Percentiles rank a stretch among this genome's conserved stretches.
These are phyloP conservation scores for Sergeia podlipaevii DNA, from an alignment of 208 protist species.

Conservation along the genomic window DNA sequence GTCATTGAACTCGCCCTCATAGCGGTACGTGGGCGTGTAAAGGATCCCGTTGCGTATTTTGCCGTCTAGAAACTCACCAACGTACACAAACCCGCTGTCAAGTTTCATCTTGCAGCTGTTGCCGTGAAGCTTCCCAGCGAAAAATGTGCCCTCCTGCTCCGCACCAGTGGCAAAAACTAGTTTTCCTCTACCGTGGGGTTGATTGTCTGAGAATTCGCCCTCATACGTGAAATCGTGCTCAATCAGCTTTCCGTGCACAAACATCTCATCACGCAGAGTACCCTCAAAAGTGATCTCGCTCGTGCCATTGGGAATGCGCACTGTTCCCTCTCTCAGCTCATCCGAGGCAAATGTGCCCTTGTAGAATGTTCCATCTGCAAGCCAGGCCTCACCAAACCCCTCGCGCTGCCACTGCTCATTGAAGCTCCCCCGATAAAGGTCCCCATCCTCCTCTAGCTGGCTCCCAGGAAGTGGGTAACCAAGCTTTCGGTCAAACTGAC, in stretches of 20 bases:
- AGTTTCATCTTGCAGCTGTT: conserved; percentile 85
- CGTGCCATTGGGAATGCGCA: conserved; percentile 84
- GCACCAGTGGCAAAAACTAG: conserved; percentile 75
- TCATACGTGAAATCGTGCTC: conserved; percentile 84
- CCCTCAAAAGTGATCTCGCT: conserved; percentile 82
- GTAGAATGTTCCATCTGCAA: conserved; percentile 85
- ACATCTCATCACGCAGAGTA: conserved; percentile 72
- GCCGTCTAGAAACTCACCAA: conserved; percentile 86
- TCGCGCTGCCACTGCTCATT: conserved; percentile 86
- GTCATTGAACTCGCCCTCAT: conserved; percentile 90
- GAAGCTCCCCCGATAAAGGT: conserved; percentile 84
- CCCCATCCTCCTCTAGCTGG: conserved; percentile 87
- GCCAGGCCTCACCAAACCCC: conserved; percentile 79
- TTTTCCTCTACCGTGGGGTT: conserved; percentile 80
- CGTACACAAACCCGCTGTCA: conserved; percentile 87
- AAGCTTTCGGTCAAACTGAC: conserved; percentile 45
- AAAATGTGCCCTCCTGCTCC: conserved; percentile 86
- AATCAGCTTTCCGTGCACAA: conserved; percentile 73
- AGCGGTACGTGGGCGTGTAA: conserved; percentile 88
- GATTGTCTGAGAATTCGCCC: conserved; percentile 78
- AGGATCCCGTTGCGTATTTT: conserved; percentile 72
- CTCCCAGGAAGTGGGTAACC: conserved; percentile 72
- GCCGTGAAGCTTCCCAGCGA: conserved; percentile 85
- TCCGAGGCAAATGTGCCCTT: conserved; percentile 71
- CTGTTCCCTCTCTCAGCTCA: conserved; percentile 77